phyloP scores from a whole-genome alignment of 2,329 filamentous ascomycete genomes.

The Geosmithia morbida region DNA sequence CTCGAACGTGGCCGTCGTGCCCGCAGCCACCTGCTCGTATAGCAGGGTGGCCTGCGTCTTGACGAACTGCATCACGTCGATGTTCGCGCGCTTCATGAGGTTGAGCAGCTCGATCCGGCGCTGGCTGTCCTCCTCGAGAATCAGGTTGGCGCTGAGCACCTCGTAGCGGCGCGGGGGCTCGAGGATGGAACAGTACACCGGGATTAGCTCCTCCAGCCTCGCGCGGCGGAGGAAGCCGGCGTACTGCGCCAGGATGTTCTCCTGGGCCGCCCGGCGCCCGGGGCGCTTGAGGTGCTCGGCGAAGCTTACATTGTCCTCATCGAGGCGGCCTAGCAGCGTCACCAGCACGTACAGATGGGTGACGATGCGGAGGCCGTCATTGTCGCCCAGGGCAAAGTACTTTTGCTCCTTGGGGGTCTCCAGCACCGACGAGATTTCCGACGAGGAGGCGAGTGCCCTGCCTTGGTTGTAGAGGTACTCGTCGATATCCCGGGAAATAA shows the following conservation, averaged over 20 bases:
- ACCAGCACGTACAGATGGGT: constrained; percentile 52
- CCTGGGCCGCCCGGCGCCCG: constrained; percentile 33
- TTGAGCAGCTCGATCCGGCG: constrained; percentile 55
- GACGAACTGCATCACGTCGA: constrained; percentile 63
- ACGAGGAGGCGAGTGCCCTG: constrained; percentile 23
- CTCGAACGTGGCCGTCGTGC: constrained; percentile 13
- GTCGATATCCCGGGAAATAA: constrained; percentile 50
- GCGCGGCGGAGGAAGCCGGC: constrained; percentile 63
- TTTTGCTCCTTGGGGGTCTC: constrained; percentile 14
- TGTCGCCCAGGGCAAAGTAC: constrained; percentile 40
- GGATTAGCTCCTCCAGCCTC: constrained; percentile 64
- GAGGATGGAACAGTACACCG: constrained; percentile 76
- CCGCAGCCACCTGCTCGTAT: constrained; percentile 28
- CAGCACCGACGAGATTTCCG: neutral
- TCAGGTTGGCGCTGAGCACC: constrained; percentile 62
- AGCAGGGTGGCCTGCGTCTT: constrained; percentile 46
- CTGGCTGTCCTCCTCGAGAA: constrained; percentile 51
- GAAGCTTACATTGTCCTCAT: constrained; percentile 3
- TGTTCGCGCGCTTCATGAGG: constrained; percentile 59
- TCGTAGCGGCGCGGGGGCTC: constrained; percentile 48
- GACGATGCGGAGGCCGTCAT: constrained; percentile 52
- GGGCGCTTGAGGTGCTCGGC: neutral
- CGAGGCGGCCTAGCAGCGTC: constrained; percentile 50
- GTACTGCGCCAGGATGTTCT: constrained; percentile 71
- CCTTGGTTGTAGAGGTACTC: constrained; percentile 46